Conservation (phyloP, 768 basidiomycete species). For the Lactifluus subvellereus region DNA sequence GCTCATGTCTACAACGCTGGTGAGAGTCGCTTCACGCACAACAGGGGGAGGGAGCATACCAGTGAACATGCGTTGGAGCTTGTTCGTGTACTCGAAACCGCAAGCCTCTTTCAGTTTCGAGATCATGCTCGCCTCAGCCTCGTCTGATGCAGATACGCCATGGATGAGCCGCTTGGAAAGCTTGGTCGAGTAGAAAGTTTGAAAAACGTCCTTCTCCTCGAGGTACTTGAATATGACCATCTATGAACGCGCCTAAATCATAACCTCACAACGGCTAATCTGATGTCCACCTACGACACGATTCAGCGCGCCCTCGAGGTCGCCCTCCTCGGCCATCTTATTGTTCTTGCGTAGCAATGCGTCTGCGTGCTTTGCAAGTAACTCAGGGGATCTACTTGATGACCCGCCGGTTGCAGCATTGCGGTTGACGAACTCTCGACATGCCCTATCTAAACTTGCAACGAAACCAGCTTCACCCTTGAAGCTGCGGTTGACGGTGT, state of each 20-base stretch:
- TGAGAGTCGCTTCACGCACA: neutral
- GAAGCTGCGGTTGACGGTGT: constrained; percentile 84
- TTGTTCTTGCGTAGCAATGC: constrained; percentile 88
- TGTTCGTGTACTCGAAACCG: constrained; percentile 95
- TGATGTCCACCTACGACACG: constrained; percentile 61
- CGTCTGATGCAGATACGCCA: constrained; percentile 87
- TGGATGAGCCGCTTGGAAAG: constrained; percentile 90
- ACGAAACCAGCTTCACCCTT: constrained; percentile 91
- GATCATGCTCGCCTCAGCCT: constrained; percentile 97
- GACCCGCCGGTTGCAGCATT: constrained; percentile 87
- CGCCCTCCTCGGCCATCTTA: constrained; percentile 88
- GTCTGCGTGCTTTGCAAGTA: constrained; percentile 90
- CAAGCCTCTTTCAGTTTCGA: constrained; percentile 95
- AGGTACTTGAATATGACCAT: constrained; percentile 98
- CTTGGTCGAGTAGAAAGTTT: constrained; percentile 94
- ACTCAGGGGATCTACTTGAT: constrained; percentile 80
- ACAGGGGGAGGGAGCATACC: constrained; percentile 41
- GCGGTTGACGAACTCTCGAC: constrained; percentile 89
- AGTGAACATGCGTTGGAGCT: constrained; percentile 95
- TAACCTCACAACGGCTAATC: neutral
- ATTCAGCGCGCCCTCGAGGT: constrained; percentile 83
- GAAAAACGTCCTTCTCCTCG: constrained; percentile 98
- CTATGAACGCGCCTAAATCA: constrained; percentile 38
- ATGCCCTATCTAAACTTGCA: constrained; percentile 90
- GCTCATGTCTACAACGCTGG: constrained; percentile 65